phyloP scores from a whole-genome alignment of 352 stramenopile genomes.

The Pilasporangium apinafurcum region DNA sequence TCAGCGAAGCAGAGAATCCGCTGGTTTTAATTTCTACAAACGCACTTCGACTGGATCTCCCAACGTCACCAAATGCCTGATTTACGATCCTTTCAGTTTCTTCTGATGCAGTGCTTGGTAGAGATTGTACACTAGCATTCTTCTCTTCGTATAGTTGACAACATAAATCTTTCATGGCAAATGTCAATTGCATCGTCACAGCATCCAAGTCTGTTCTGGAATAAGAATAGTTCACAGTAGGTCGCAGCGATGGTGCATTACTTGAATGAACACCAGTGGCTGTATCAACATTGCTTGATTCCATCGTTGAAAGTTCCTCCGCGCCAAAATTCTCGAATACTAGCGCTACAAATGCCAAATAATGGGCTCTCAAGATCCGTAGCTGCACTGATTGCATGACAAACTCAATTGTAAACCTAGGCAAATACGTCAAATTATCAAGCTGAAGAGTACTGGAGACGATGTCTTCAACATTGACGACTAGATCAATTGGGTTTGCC shows the following conservation, averaged over 20 bases:
- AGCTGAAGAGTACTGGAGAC: slow-evolving; percentile 37
- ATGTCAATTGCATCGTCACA: slow-evolving; percentile 55
- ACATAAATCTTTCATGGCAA: slow-evolving; percentile 47
- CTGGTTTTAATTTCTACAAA: slow-evolving; percentile 6
- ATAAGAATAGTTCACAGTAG: slow-evolving; percentile 67
- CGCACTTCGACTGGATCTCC: no score
- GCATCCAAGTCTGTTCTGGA: slow-evolving; percentile 56
- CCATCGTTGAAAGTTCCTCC: slow-evolving; percentile 23
- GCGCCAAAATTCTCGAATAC: slow-evolving; percentile 72
- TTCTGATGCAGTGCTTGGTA: not conserved
- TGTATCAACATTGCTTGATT: not conserved
- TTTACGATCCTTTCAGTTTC: not conserved
- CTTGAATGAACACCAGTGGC: not conserved
- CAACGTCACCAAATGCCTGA: no score
- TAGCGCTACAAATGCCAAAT: slow-evolving; percentile 58
- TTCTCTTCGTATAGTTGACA: slow-evolving; percentile 40
- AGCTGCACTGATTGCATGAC: slow-evolving; percentile 18
- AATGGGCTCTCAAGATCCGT: slow-evolving; percentile 22
- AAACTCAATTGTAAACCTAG: slow-evolving; percentile 50
- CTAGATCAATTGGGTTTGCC: slow-evolving; percentile 32
- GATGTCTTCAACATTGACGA: slow-evolving; percentile 65
- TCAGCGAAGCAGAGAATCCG: slow-evolving; percentile 8
- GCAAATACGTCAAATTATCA: slow-evolving; percentile 27
- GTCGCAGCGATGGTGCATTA: slow-evolving; percentile 28
- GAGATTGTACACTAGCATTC: not conserved